Conservation (phyloP, 768 basidiomycete genomes). For the Lactarius sp. region DNA sequence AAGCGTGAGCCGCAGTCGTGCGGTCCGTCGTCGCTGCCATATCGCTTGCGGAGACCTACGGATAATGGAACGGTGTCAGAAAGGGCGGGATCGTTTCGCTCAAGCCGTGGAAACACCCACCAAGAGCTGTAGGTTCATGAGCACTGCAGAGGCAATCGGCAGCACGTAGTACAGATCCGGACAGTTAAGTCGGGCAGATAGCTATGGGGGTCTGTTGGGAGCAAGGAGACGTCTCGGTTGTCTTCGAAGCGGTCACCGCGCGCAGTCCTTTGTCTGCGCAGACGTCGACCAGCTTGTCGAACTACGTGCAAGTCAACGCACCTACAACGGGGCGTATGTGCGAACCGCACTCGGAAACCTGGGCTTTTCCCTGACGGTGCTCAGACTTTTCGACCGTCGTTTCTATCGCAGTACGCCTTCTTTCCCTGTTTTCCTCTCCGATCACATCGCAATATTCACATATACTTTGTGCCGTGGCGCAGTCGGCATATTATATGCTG, state of each 20-base stretch:
- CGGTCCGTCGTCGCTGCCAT: too few species aligned
- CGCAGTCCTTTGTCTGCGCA: conserved; percentile 32
- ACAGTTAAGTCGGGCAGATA: conserved; percentile 68
- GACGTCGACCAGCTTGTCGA: conserved; percentile 48
- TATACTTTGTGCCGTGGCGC: not conserved
- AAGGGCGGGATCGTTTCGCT: not conserved
- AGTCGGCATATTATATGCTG: conserved; percentile 60
- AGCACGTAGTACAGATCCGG: conserved; percentile 74
- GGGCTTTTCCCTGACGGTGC: conserved; percentile 66
- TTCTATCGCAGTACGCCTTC: conserved; percentile 64
- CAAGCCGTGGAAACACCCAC: conserved; percentile 40
- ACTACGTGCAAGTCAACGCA: conserved; percentile 72
- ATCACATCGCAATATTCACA: not conserved
- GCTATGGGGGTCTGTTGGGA: conserved; percentile 4
- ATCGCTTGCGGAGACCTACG: conserved; percentile 50
- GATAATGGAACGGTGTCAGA: conserved; percentile 29
- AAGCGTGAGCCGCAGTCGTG: too few species aligned
- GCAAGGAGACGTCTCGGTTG: not conserved
- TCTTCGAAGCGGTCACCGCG: conserved; percentile 32
- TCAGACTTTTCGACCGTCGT: conserved; percentile 71
- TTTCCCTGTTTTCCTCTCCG: not conserved
- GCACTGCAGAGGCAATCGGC: conserved; percentile 52
- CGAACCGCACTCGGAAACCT: conserved; percentile 71
- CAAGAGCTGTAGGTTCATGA: conserved; percentile 64
- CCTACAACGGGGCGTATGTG: conserved; percentile 78